Base-by-base conservation (phyloP, 1,139 yeast genomes). In the Taphrina populina region DNA sequence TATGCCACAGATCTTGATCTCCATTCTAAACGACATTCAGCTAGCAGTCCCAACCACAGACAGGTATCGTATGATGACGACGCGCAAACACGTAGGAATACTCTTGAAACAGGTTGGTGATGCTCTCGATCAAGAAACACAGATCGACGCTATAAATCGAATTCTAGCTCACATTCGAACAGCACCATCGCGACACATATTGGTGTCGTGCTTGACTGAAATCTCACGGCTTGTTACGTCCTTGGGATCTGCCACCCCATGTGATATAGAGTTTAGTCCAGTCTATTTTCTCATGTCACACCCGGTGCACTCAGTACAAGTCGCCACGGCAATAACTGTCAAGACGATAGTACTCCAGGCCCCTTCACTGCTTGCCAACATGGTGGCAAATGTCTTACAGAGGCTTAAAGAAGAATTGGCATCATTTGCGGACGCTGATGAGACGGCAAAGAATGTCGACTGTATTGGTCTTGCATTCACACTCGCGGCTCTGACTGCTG, bases 51-150 rank as follows among this genome's bases (percentile, higher is more conserved):
- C 41, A 58, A 62, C 15, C 39, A 57, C 19, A 5, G 60, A 61
- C 47, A 58, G 62, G 20, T 63, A 64, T 56, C 61, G 63, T 34
- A 54, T 57, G 21, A 52, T 65, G 44, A 58, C 64, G 24, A 66
- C 68, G 1, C 59, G 67, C 26, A 56, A 65, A 10, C 70, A 69
- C 45, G 64, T 65, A 2, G 45, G 54, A 17, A 65, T 66, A 41
- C 52, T 69, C 37, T 61, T 69, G 24, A 63, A 65, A 33, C 64
- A 65, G 17, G 60, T 67, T 10, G 59, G 70, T 20, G 64, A 65
- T 43, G 43, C 66, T 23, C 62, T 69, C 20, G 72, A 71, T 11
- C 73, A 70, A 52, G 59, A 62, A 35, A 70, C 71, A 3, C 69
- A 68, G 54, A 46, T 67, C 23, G 47, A 63, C 3, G 69, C 69